Evolutionary conservation across 1,284 basidiomycete species (phyloP).

Genomic region (Cryptococcus jaspeensis): DNA sequence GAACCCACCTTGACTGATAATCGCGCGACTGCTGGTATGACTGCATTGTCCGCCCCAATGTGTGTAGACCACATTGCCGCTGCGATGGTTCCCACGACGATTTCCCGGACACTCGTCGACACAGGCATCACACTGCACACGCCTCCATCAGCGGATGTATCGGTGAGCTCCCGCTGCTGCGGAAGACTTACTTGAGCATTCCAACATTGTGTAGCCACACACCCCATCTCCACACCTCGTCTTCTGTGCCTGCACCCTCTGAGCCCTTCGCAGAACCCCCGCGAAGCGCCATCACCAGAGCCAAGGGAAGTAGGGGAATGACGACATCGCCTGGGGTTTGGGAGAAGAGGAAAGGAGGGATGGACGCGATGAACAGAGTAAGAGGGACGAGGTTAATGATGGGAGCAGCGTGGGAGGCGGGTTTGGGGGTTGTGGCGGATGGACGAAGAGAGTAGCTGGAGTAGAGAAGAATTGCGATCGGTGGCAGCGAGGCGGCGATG

Average conservation of each 20-base stretch:
- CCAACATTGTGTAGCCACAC: not conserved
- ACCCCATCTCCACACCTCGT: slow-evolving; percentile 9
- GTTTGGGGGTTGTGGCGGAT: not conserved
- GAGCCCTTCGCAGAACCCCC: slow-evolving; percentile 5
- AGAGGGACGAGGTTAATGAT: slow-evolving; percentile 5
- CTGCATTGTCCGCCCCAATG: not conserved
- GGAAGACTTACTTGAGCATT: slow-evolving; percentile 2
- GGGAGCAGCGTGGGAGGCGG: not conserved
- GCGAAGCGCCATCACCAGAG: slow-evolving; percentile 9
- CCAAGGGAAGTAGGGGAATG: slow-evolving; percentile 6
- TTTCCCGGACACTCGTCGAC: not conserved
- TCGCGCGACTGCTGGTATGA: no score
- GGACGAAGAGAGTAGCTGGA: slow-evolving; percentile 7
- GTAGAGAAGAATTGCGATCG: slow-evolving; percentile 7
- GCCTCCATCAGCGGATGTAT: not conserved
- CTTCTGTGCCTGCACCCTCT: not conserved
- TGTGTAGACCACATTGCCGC: not conserved
- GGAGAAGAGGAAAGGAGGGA: slow-evolving; percentile 3
- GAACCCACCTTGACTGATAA: no score
- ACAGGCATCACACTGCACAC: not conserved
- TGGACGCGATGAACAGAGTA: slow-evolving; percentile 3
- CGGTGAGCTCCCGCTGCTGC: not conserved
- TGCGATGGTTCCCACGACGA: not conserved
- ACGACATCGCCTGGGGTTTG: not conserved
- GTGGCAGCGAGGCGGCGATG: slow-evolving; percentile 1